A percentile compares a stretch with the other conserved stretches of the same genome.
phyloP scores from a whole-genome alignment of 2,329 filamentous ascomycete species.

The Emydomyces testavorans region DNA sequence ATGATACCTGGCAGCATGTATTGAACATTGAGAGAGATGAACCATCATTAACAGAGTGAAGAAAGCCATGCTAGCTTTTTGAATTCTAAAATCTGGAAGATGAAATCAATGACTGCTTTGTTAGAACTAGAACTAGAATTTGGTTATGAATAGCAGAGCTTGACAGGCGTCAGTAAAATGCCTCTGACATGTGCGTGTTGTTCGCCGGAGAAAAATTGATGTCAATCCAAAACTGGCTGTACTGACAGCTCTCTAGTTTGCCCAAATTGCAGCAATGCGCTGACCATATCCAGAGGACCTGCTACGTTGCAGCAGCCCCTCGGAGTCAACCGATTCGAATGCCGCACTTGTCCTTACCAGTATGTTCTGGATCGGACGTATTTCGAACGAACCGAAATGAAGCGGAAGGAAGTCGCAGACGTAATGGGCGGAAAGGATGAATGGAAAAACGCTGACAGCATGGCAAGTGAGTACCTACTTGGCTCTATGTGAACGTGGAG shows the following conservation, averaged over 20 bases:
- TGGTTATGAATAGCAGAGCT: not conserved
- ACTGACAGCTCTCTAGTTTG: conserved; percentile 30
- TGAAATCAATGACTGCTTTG: conserved; percentile 1
- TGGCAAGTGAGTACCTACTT: conserved; percentile 41
- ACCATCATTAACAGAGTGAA: not conserved
- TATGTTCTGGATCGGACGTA: conserved; percentile 67
- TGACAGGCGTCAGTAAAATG: conserved; percentile 19
- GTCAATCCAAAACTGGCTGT: not conserved
- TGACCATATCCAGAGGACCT: conserved; percentile 36
- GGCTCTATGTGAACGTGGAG: too few species aligned
- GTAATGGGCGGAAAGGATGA: conserved; percentile 79
- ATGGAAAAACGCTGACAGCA: conserved; percentile 86
- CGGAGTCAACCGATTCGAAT: conserved; percentile 72
- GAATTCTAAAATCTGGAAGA: not conserved
- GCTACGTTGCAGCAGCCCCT: conserved; percentile 30
- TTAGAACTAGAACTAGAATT: not conserved
- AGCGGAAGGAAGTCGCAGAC: conserved; percentile 76
- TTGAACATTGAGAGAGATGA: not conserved
- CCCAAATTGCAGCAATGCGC: conserved; percentile 40
- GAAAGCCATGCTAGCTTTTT: not conserved
- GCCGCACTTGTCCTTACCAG: conserved; percentile 89
- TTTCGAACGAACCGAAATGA: conserved; percentile 69
- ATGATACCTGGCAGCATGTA: conserved; percentile 4
- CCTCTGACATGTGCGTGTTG: conserved; percentile 30
- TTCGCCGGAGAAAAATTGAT: not conserved